Evolutionary conservation across 2,329 filamentous ascomycete species (phyloP), one percentile per base, ranked within the genome.

Genomic region (Colletotrichum limetticola): DNA sequence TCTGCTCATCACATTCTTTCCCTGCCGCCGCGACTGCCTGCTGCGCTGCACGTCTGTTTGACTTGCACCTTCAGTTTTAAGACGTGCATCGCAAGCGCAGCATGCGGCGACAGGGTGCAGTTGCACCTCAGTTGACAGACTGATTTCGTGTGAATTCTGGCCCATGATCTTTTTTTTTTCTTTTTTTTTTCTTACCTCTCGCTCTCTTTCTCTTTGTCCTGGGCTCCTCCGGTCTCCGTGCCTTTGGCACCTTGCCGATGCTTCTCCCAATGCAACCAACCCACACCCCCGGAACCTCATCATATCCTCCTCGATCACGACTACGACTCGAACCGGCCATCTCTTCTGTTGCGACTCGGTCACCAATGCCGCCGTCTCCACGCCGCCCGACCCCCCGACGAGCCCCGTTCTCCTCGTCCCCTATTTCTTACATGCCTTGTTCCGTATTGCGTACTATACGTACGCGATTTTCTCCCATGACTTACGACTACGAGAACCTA

Each of bases 41-140:
- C 37, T 28, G 56, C 62, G 26, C 69, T 74, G 72, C 69, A 68
- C 65, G 55, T 65, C 69, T 74, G 58, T 68, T 72, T 62, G 69
- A 68, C 72, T 68, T 72, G 64, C 68, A 57, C 72, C 59, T 69
- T 28, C 49, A 35, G 49, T 55, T 56, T 63, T 53, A 46, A 72
- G 72, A 72, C 65, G 58, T 68, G 63, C 67, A 68, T 64, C 64
- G 60, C 64, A 68, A 68, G 60, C 68, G 69, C 72, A 57, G 55
- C 64, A 74, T 64, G 59, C 68, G 59, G 63, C 63, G 56, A 52
- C 66, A 64, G 71, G 59, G 61, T 58, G 68, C 59, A 69, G 53
- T 37, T 52, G 19, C 37, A 61, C 59, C 6, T 19, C 37, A 42
- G 14, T 42, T 16, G 37, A 42, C 37, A 19, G 32, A 59, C 26